A percentile compares a stretch with the other conserved stretches of the same genome.
These are phyloP conservation scores for Reticulascus tulasneorum DNA, from an alignment of 2,329 filamentous ascomycete species.

Conservation along the genomic window DNA sequence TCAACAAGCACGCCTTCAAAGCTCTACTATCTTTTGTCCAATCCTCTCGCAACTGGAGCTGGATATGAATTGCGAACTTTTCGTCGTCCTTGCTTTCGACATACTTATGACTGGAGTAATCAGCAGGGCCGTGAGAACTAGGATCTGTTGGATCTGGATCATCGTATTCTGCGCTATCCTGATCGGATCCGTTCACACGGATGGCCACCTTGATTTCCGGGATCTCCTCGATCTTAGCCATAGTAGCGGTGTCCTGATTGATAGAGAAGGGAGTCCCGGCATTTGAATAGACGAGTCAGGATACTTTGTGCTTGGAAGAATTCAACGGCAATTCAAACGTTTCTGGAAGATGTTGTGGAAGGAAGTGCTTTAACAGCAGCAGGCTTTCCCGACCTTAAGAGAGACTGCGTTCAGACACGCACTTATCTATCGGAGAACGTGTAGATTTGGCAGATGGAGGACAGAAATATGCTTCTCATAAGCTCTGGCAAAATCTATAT, in stretches of 20 bases:
- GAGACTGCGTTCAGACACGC: too few relatives aligned
- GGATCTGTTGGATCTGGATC: neutral
- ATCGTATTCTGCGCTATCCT: conserved; percentile 1
- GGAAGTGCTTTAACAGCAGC: too few relatives aligned
- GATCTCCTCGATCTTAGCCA: conserved; percentile 6
- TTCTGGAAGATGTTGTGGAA: too few relatives aligned
- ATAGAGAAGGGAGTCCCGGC: too few relatives aligned
- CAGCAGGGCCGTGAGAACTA: neutral
- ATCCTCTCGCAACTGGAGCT: neutral
- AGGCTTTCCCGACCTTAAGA: too few relatives aligned
- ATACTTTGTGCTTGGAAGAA: too few relatives aligned
- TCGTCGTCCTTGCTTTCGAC: conserved; percentile 4
- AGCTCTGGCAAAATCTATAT: too few relatives aligned
- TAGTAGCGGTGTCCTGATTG: neutral
- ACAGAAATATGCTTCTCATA: too few relatives aligned
- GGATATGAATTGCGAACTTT: neutral
- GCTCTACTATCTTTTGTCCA: neutral
- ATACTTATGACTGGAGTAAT: neutral
- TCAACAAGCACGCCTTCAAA: rapidly evolving
- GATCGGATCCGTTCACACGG: neutral
- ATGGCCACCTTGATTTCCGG: neutral
- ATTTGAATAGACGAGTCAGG: too few relatives aligned
- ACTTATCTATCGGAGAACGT: too few relatives aligned
- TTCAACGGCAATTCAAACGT: too few relatives aligned
- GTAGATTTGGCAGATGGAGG: too few relatives aligned